Conservation (phyloP, 805 yeast species). For the Metschnikowia orientalis region DNA sequence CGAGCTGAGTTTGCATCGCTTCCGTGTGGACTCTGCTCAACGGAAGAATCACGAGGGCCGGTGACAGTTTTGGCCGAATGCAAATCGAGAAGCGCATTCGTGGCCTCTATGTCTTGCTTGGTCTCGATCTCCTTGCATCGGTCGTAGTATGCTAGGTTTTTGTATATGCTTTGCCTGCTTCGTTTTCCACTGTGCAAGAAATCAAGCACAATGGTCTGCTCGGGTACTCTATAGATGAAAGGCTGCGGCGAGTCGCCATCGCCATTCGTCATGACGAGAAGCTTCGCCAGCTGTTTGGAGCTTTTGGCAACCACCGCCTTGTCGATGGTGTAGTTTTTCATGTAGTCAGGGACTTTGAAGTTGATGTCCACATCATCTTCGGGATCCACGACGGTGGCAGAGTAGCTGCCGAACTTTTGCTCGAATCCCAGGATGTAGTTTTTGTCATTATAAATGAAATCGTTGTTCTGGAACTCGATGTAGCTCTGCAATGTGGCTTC, state of each 20-base stretch:
- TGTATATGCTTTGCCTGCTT: slow-evolving; percentile 24
- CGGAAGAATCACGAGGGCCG: too few species aligned
- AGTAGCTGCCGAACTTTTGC: slow-evolving; percentile 25
- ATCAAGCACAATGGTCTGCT: slow-evolving; percentile 62
- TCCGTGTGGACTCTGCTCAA: too few species aligned
- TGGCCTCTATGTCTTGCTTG: slow-evolving; percentile 10
- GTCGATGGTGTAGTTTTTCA: slow-evolving; percentile 28
- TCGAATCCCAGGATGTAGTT: slow-evolving; percentile 6
- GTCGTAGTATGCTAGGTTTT: slow-evolving; percentile 24
- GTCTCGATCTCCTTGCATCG: slow-evolving; percentile 4
- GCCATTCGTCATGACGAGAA: slow-evolving; percentile 16
- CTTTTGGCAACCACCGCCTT: slow-evolving; percentile 32
- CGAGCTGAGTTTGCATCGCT: too few species aligned
- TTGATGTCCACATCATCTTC: slow-evolving; percentile 22
- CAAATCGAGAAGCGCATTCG: slow-evolving; percentile 4
- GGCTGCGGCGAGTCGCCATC: slow-evolving; percentile 28
- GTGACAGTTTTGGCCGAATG: too few species aligned
- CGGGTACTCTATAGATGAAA: slow-evolving; percentile 62
- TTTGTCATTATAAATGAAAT: slow-evolving; percentile 17
- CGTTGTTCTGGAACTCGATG: slow-evolving; percentile 24
- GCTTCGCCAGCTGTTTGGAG: slow-evolving; percentile 13
- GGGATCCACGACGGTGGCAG: slow-evolving; percentile 28
- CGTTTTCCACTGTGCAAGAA: slow-evolving; percentile 50
- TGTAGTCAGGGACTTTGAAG: slow-evolving; percentile 33
- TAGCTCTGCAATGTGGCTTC: slow-evolving; percentile 28